Evolutionary conservation across 306 rosid species (phyloP).

Genomic region (Trifolium pratense): DNA sequence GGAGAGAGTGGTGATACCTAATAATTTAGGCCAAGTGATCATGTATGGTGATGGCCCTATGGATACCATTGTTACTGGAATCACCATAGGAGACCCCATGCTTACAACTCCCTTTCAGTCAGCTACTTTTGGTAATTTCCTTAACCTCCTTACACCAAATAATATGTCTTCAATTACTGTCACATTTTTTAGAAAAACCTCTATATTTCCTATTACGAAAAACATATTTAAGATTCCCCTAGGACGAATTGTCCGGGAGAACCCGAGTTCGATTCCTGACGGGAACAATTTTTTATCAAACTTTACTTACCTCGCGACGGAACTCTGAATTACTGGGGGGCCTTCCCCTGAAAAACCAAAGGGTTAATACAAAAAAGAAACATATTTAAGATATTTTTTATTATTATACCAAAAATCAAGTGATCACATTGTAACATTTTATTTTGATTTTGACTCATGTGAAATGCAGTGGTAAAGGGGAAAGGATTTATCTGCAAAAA

Average conservation of each 20-base stretch:
- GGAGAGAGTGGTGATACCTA: conserved; percentile 43
- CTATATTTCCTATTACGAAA: too few relatives aligned
- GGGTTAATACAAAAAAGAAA: too few relatives aligned
- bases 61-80: conserved; percentile 38
- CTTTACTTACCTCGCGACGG: too few relatives aligned
- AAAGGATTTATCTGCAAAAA: conserved; percentile 42
- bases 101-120: background rate
- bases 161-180: conserved; percentile 1
- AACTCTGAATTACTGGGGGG: too few relatives aligned
- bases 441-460: background rate
- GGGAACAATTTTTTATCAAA: too few relatives aligned
- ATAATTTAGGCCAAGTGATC: conserved; percentile 4
- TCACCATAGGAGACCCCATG: background rate
- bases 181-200: background rate
- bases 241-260: too few relatives aligned
- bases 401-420: background rate
- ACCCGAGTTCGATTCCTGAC: too few relatives aligned
- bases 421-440: background rate
- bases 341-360: too few relatives aligned
- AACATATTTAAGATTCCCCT: too few relatives aligned
- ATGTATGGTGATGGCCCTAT: conserved; percentile 48
- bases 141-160: conserved; percentile 13
- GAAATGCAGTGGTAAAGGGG: conserved; percentile 42
- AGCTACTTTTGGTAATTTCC: conserved; percentile 44
- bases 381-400: too few relatives aligned